Conservation (phyloP, 2,329 filamentous ascomycete genomes). For the Ophiocordyceps camponoti-saundersi region DNA sequence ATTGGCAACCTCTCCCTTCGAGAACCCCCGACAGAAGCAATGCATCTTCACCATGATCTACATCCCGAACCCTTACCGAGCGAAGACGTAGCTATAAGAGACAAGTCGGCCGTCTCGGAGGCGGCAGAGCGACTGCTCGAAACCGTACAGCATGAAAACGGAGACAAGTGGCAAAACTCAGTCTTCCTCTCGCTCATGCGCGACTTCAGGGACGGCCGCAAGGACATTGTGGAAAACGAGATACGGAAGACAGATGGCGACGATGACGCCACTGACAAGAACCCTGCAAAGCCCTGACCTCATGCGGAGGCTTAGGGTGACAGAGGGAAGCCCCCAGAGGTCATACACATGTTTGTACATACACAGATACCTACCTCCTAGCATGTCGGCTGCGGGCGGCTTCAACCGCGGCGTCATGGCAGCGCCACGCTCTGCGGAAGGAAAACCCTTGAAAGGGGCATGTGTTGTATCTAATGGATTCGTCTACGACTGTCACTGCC, state of each 20-base stretch:
- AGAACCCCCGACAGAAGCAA: background rate
- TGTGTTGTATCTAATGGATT: background rate
- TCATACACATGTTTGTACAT: too few species aligned
- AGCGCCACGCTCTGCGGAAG: background rate
- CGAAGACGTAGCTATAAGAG: conserved; percentile 3
- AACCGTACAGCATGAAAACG: conserved; percentile 24
- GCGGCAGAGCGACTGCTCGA: conserved; percentile 24
- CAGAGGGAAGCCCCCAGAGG: too few species aligned
- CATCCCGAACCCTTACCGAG: background rate
- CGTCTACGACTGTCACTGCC: background rate
- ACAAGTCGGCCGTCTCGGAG: conserved; percentile 21
- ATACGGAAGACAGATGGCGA: conserved; percentile 14
- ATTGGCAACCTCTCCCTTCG: conserved; percentile 15
- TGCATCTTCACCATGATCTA: background rate
- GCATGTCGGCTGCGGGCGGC: background rate
- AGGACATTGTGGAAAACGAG: conserved; percentile 25
- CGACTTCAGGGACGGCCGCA: conserved; percentile 25
- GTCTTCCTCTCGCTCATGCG: conserved; percentile 26
- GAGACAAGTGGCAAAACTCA: conserved; percentile 29
- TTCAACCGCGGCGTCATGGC: background rate
- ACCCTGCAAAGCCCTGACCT: conserved; percentile 3
- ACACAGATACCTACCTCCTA: background rate
- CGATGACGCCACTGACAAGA: conserved; percentile 2
- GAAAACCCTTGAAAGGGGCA: background rate
- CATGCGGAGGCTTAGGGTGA: background rate